Evolutionary conservation across 306 rosid genomes (phyloP), one percentile per base, ranked within the genome.

Genomic region (Cicer pinnatifidum): DNA sequence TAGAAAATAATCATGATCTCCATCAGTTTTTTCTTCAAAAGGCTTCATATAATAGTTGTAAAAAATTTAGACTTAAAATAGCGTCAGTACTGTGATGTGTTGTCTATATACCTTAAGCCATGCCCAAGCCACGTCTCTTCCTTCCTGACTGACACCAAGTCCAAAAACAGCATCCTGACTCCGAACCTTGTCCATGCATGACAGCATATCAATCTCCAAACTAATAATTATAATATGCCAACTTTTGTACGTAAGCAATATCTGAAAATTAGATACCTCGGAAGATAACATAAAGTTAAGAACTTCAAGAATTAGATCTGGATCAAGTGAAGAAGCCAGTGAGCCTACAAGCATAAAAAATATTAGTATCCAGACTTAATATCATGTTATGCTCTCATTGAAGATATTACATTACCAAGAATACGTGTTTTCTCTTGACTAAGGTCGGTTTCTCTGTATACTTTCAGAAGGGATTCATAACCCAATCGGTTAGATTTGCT

Each of bases 381-480:
- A 41, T n/a, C 3, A 72, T 35, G 40, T 3, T 61, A 45, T 71
- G 72, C 71, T 39, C 72, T 40, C 17, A 39, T 9, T 41, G 40
- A 67, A 67, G 37, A 37, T 19, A 56, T 11, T 43, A 47, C 59
- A 52, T 84, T 89, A 94, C 98, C 73, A 77, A 94, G 83, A 85
- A 94, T 83, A 73, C 96, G 92, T 48, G 91, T 89, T 86, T 88
- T 94, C 88, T 94, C 97, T 86, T 89, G 92, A 83, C 97, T 89
- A 37, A 85, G 73, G 81, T 91, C 98, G 66, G 86, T 83, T 85
- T 94, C 98, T 77, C 90, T 85, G 52, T 94, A 94, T 35, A 94
- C 50, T 83, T 87, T 87, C 75, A 91, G 80, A 54, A 91, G 96
- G 50, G 94, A 88, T 67, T 91, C 98, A 74, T 83, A 89, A 73